Percentiles rank a stretch among this genome's conserved stretches.
These are phyloP conservation scores for Cladophialophora bantiana DNA, from an alignment of 2,329 filamentous ascomycete species.

Conservation along the genomic window DNA sequence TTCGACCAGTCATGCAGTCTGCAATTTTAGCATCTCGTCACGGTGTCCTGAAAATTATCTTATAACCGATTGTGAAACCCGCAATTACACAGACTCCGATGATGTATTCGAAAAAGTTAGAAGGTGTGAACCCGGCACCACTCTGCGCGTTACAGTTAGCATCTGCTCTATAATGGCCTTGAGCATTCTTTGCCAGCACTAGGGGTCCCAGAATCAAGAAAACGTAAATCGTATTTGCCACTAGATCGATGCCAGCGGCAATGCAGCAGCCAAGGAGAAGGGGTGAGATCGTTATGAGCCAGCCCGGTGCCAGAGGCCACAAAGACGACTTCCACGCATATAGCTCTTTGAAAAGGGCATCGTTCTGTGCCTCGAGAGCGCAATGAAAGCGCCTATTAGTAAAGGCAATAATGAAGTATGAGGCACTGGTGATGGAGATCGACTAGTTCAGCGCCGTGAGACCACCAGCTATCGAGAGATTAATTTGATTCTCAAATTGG, in stretches of 20 bases:
- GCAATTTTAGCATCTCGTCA: conserved; percentile 36
- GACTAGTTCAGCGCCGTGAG: conserved; percentile 42
- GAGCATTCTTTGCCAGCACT: not conserved
- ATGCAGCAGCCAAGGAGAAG: conserved; percentile 37
- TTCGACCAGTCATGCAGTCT: conserved; percentile 40
- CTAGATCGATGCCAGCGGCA: conserved; percentile 29
- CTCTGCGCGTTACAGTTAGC: conserved; percentile 8
- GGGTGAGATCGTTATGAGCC: conserved; percentile 40
- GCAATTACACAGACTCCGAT: conserved; percentile 42
- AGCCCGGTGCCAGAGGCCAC: conserved; percentile 45
- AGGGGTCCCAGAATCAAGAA: not conserved
- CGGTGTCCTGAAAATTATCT: conserved; percentile 40
- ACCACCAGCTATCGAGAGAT: conserved; percentile 25
- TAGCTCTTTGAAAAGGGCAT: conserved; percentile 40
- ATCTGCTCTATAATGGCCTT: not conserved
- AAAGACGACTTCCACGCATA: conserved; percentile 44
- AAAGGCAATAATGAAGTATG: conserved; percentile 46
- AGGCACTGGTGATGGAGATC: conserved; percentile 44
- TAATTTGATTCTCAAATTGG: not conserved
- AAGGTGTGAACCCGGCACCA: conserved; percentile 26
- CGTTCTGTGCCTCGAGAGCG: conserved; percentile 42
- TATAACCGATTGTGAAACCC: conserved; percentile 40
- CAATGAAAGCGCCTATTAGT: conserved; percentile 45
- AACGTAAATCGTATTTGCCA: conserved; percentile 13
- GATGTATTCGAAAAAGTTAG: conserved; percentile 43